A percentile compares a stretch with the other conserved stretches of the same genome.
These are phyloP conservation scores for Amoebophrya sp. DNA, from an alignment of 169 alveolate genomes.

Conservation along the genomic window DNA sequence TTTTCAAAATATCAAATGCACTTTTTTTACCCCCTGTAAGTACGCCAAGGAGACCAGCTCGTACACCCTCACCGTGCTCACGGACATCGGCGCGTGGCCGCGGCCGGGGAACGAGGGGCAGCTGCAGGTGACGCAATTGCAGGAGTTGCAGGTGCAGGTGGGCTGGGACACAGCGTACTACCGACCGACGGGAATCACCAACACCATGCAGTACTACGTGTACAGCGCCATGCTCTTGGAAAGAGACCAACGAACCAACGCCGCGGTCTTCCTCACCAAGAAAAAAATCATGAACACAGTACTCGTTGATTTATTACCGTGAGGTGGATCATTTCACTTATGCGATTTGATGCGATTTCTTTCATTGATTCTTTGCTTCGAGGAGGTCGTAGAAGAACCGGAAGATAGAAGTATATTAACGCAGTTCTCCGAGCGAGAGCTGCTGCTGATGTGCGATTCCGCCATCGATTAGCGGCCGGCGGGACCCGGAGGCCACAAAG, in stretches of 20 bases:
- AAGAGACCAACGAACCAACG: background rate
- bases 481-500: no score
- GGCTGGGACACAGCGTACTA: background rate
- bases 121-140: background rate
- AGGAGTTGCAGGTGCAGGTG: background rate
- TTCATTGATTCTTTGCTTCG: no score
- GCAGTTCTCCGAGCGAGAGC: background rate
- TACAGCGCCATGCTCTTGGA: background rate
- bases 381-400: no score
- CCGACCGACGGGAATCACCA: background rate
- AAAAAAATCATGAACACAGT: background rate
- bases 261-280: background rate
- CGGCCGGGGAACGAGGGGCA: slow-evolving; percentile 8
- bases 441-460: no score
- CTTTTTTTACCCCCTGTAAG: no score
- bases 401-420: background rate
- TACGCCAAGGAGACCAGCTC: background rate
- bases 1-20: no score
- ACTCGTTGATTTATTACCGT: background rate
- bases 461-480: no score
- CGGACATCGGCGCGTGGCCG: slow-evolving; percentile 7
- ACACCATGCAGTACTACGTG: background rate
- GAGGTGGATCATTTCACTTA: background rate
- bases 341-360: background rate
- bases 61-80: background rate